These are phyloP conservation scores for Knufia fluminis DNA, from an alignment of 2,329 filamentous ascomycete species.

Conservation along the genomic window DNA sequence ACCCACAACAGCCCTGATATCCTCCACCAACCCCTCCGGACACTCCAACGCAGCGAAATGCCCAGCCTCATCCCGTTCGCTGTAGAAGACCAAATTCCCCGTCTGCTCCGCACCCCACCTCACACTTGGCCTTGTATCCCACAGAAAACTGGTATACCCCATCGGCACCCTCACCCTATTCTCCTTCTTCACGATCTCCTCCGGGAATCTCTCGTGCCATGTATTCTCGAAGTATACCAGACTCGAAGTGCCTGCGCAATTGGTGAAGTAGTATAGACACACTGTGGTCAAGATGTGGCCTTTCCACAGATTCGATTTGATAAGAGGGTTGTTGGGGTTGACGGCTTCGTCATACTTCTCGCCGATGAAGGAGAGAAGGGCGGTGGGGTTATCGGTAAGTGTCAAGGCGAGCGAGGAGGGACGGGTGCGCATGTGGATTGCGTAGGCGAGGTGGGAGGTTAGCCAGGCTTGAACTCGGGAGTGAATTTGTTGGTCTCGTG, in stretches of 20 bases:
- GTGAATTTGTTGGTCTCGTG: slow-evolving; percentile 10
- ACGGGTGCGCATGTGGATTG: slow-evolving; percentile 50
- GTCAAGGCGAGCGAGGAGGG: slow-evolving; percentile 64
- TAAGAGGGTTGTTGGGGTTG: slow-evolving; percentile 8
- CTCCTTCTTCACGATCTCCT: slow-evolving; percentile 11
- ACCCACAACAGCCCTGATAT: slow-evolving; percentile 8
- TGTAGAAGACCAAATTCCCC: slow-evolving; percentile 32
- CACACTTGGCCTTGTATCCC: slow-evolving; percentile 32
- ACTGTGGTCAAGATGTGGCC: slow-evolving; percentile 13
- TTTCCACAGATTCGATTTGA: slow-evolving; percentile 9
- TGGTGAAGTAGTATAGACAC: slow-evolving; percentile 14
- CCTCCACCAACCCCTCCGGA: slow-evolving; percentile 19
- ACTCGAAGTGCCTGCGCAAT: slow-evolving; percentile 8
- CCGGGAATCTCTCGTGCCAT: slow-evolving; percentile 12
- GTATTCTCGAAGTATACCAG: slow-evolving; percentile 14
- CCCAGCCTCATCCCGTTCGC: slow-evolving; percentile 26
- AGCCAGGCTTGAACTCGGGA: slow-evolving; percentile 12
- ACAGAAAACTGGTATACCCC: slow-evolving; percentile 38
- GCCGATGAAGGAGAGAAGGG: slow-evolving; percentile 66
- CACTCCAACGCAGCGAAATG: slow-evolving; percentile 31
- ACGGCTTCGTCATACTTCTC: slow-evolving; percentile 47
- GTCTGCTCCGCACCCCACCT: slow-evolving; percentile 30
- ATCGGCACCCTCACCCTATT: slow-evolving; percentile 29
- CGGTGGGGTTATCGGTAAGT: slow-evolving; percentile 60
- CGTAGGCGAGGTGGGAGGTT: slow-evolving; percentile 14